Percentiles rank a stretch among this genome's conserved stretches.
phyloP scores from a whole-genome alignment of 306 rosid genomes.

The Cicer cuneatum region DNA sequence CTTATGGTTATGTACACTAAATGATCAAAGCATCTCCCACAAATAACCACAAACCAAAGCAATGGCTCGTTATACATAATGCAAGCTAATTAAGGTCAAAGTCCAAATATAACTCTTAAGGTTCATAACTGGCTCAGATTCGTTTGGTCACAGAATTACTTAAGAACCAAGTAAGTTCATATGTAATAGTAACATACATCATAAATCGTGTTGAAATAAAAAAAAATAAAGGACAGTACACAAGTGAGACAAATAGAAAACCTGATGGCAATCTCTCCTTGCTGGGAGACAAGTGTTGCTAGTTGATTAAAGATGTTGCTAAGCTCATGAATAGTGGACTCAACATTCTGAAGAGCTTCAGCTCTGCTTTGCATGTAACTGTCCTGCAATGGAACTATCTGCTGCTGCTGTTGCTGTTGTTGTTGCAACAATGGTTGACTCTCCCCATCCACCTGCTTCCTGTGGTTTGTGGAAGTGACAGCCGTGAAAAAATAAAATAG shows the following conservation, averaged over 20 bases:
- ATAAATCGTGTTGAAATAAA: conserved; percentile 19
- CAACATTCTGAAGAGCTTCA: conserved; percentile 96
- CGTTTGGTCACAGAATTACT: conserved; percentile 1
- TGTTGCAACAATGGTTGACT: conserved; percentile 80
- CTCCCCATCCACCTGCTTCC: conserved; percentile 87
- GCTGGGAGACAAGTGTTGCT: conserved; percentile 95
- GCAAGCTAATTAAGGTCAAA: conserved; percentile 31
- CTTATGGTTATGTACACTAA: background rate
- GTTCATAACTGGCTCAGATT: conserved; percentile 21
- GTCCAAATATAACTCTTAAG: conserved; percentile 25
- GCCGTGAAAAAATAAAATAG: background rate
- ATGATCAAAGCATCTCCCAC: conserved; percentile 32
- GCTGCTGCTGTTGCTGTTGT: conserved; percentile 72
- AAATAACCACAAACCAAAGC: conserved; percentile 30
- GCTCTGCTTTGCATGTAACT: conserved; percentile 97
- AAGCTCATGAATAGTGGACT: conserved; percentile 96
- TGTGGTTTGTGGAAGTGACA: conserved; percentile 55
- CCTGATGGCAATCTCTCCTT: conserved; percentile 98
- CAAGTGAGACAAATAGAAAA: conserved; percentile 43
- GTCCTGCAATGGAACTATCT: conserved; percentile 89
- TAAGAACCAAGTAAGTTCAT: conserved; percentile 13
- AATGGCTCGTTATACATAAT: conserved; percentile 21
- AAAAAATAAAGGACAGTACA: conserved; percentile 20
- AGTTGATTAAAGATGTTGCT: conserved; percentile 93
- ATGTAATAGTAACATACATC: conserved; percentile 26